Evolutionary conservation across 148 eudicot genomes (phyloP), one percentile per base, ranked within the genome.

Genomic region (Camellia sinensis): DNA sequence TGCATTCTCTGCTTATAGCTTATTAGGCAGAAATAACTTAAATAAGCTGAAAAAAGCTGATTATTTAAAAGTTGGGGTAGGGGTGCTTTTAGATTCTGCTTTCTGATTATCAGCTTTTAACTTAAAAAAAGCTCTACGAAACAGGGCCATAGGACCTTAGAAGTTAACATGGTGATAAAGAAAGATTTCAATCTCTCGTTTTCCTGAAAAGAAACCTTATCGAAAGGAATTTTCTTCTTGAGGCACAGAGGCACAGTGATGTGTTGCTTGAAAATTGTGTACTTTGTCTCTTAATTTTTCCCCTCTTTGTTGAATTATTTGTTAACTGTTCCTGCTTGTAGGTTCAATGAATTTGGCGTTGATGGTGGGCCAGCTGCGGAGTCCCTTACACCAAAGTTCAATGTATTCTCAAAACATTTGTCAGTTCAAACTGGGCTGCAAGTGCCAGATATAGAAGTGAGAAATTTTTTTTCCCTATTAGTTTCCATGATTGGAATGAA

Each of bases 351-450:
- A 45, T 93, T 88, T 50, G 97, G 93, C 11, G 79, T 75, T 65
- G 94, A 91, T 85, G 98, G 97, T 53, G 98, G 98, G 7, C 86
- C 89, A n/a, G 96, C 95, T 18, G 92, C 94, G 9, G 89, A 83
- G 79, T 65, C 85, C 53, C 76, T 95, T 77, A 82, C 73, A 43
- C 96, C 93, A 45, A 93, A 93, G 86, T 89, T 93, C 76, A 79
- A 81, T 76, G 84, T 63, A 65, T 86, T 91, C 84, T 79, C 91
- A 5, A 88, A 93, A 41, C 89, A 87, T 68, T 84, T 90, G 40
- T 52, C 81, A 6, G 71, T 89, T 40, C 86, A 87, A 29, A 85
- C 96, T 50, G 97, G 98, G 61, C 15, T 89, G 62, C 76, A 91
- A 81, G 67, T 93, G 1, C 97, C 98, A 59, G 76, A 66, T 65